Evolutionary conservation across 2,329 filamentous ascomycete species (phyloP).

Genomic region (Knufia petricola): DNA sequence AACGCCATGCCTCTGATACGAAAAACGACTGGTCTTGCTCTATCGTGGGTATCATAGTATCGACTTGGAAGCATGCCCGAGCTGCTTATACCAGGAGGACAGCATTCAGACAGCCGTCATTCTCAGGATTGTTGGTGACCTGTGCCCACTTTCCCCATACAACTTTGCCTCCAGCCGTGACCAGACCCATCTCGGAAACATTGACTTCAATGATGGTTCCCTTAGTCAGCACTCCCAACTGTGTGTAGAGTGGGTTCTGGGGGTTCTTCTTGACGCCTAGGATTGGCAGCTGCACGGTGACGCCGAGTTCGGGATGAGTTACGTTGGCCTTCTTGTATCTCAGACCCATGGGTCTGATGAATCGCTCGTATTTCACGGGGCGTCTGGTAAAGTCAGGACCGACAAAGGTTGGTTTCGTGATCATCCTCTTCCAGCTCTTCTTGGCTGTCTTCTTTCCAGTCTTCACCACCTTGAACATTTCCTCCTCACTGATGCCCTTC

Average conservation of each 20-base stretch:
- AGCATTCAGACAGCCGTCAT: constrained; percentile 55
- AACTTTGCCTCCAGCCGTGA: constrained; percentile 84
- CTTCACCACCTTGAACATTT: constrained; percentile 95
- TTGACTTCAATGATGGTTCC: constrained; percentile 86
- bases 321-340: constrained; percentile 71
- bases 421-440: constrained; percentile 58
- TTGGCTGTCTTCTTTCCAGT: constrained; percentile 90
- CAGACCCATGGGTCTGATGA: constrained; percentile 67
- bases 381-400: constrained; percentile 80
- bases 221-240: constrained; percentile 80
- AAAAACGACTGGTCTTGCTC: background rate
- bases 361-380: constrained; percentile 67
- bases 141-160: constrained; percentile 84
- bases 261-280: constrained; percentile 75
- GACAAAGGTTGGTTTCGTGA: constrained; percentile 81
- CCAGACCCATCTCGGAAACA: constrained; percentile 79
- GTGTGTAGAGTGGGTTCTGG: constrained; percentile 82
- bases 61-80: background rate
- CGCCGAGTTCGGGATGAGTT: constrained; percentile 66
- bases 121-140: constrained; percentile 47
- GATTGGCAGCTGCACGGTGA: constrained; percentile 80
- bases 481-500: constrained; percentile 84
- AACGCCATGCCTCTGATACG: background rate
- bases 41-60: constrained; percentile 9
- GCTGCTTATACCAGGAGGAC: constrained; percentile 20